A percentile compares a stretch with the other conserved stretches of the same genome.
These are phyloP conservation scores for Stygiomarasmius scandens DNA, from an alignment of 1,284 basidiomycete genomes.

Conservation along the genomic window DNA sequence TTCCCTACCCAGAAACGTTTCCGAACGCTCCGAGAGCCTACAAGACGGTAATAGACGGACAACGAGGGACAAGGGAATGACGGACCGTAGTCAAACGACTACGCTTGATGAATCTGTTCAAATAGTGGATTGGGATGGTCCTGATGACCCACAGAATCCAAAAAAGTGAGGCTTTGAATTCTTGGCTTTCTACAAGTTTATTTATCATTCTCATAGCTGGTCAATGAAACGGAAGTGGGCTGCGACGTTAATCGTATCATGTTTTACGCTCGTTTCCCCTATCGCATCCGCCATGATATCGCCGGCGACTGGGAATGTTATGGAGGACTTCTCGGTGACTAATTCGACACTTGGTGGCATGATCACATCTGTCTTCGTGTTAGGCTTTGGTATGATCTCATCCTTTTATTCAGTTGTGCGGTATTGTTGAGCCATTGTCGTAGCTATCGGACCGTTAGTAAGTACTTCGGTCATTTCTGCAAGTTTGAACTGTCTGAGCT, in stretches of 20 bases:
- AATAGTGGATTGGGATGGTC: slow-evolving; percentile 59
- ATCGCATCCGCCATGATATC: slow-evolving; percentile 16
- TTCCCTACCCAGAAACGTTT: not conserved
- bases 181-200: not conserved
- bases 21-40: not conserved
- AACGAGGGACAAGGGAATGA: not conserved
- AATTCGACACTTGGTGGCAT: slow-evolving; percentile 10
- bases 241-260: slow-evolving; percentile 15
- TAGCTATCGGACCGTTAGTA: slow-evolving; percentile 43
- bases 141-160: slow-evolving; percentile 61
- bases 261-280: slow-evolving; percentile 17
- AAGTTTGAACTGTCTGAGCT: not conserved
- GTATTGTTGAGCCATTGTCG: not conserved
- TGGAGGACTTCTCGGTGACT: slow-evolving; percentile 12
- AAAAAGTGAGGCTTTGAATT: slow-evolving; percentile 46
- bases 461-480: not conserved
- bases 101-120: slow-evolving; percentile 24
- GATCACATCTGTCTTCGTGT: slow-evolving; percentile 16
- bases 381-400: slow-evolving; percentile 14
- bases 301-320: slow-evolving; percentile 13
- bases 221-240: slow-evolving; percentile 16
- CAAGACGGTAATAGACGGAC: not conserved
- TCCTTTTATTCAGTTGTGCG: not conserved
- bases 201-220: slow-evolving; percentile 8
- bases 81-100: not conserved